A percentile compares a stretch with the other conserved stretches of the same genome.
These are phyloP conservation scores for Beauveria sp. DNA, from an alignment of 2,329 filamentous ascomycete genomes.

Conservation along the genomic window DNA sequence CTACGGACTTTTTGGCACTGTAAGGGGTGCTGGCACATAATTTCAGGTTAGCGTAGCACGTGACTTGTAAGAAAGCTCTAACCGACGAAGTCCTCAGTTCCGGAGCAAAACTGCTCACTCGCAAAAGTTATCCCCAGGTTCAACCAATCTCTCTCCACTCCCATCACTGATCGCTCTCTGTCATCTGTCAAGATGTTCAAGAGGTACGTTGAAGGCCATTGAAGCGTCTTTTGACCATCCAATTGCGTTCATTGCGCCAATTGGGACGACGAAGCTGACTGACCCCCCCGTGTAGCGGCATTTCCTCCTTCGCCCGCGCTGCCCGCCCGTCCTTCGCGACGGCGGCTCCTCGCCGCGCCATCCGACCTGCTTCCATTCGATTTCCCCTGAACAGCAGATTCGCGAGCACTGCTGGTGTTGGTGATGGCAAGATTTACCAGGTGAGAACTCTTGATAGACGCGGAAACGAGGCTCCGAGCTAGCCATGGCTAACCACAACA, in stretches of 20 bases:
- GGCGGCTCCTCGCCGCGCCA: slow-evolving; percentile 48
- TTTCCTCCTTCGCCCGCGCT: slow-evolving; percentile 57
- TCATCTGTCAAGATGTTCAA: slow-evolving; percentile 75
- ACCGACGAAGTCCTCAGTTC: slow-evolving; percentile 34
- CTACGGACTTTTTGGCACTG: slow-evolving; percentile 3
- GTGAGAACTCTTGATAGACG: slow-evolving; percentile 30
- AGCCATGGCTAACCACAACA: slow-evolving; percentile 44
- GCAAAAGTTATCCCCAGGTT: slow-evolving; percentile 41
- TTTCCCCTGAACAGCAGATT: slow-evolving; percentile 49
- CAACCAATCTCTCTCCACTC: slow-evolving; percentile 50
- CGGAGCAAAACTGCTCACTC: slow-evolving; percentile 42
- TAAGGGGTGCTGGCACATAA: slow-evolving; percentile 9
- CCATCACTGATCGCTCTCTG: slow-evolving; percentile 54
- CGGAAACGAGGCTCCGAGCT: slow-evolving; percentile 17
- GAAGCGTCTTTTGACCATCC: slow-evolving; percentile 21
- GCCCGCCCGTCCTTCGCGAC: slow-evolving; percentile 54
- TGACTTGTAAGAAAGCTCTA: slow-evolving; percentile 36
- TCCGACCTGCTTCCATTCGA: slow-evolving; percentile 49
- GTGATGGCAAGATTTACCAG: slow-evolving; percentile 64
- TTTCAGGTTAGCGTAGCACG: slow-evolving; percentile 23
- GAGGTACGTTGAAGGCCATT: slow-evolving; percentile 52
- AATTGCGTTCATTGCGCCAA: slow-evolving; percentile 26
- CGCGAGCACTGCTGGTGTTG: slow-evolving; percentile 50
- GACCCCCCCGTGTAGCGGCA: slow-evolving; percentile 45
- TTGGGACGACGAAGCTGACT: slow-evolving; percentile 29